These are phyloP conservation scores for Yamadazyma laniorum DNA, from an alignment of 805 yeast species.

Conservation along the genomic window DNA sequence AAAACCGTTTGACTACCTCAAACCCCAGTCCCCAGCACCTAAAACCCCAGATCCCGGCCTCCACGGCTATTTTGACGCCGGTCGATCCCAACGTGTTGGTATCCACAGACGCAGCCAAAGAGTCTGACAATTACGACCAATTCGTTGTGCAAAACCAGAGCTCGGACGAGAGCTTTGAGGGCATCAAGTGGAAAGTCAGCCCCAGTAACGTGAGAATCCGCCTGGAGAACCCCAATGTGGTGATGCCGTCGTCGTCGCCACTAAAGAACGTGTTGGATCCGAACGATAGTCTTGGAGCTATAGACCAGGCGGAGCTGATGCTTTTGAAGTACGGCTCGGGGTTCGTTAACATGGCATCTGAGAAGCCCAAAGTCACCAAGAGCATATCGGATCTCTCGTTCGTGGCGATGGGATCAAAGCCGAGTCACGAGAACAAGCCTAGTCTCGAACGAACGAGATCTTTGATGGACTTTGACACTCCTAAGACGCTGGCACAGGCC, in stretches of 20 bases:
- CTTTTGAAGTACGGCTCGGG: constrained; percentile 44
- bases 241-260: constrained; percentile 43
- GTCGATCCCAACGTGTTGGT: background rate
- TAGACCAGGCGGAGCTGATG: constrained; percentile 36
- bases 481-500: background rate
- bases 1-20: constrained; percentile 28
- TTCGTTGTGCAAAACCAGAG: constrained; percentile 22
- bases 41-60: too few relatives aligned
- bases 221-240: background rate
- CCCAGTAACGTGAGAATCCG: constrained; percentile 23
- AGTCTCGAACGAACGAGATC: constrained; percentile 39
- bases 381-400: constrained; percentile 30
- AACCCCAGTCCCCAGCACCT: background rate
- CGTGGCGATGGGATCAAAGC: constrained; percentile 16
- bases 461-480: constrained; percentile 18
- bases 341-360: constrained; percentile 25
- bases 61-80: background rate
- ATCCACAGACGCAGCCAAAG: background rate
- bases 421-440: constrained; percentile 24
- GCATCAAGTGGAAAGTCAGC: constrained; percentile 43
- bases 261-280: constrained; percentile 21
- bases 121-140: constrained; percentile 12
- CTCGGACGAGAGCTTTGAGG: constrained; percentile 45
- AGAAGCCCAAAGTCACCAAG: constrained; percentile 35
- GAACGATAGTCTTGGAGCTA: constrained; percentile 14